These are phyloP conservation scores for Solanum piurae DNA, from an alignment of 257 asterid species.

Conservation along the genomic window DNA sequence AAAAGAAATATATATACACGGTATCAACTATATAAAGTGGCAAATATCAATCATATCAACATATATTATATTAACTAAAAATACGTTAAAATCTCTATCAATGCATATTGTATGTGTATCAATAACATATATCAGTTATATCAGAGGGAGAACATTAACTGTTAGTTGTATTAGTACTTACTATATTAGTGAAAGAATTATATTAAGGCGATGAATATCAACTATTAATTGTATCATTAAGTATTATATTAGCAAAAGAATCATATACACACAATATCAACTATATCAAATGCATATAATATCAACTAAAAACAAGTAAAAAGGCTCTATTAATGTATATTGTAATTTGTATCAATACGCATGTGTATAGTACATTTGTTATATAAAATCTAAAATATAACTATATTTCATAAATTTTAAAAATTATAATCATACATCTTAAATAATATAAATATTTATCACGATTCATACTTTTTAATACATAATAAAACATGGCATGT, in stretches of 20 bases:
- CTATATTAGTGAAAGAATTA: no score
- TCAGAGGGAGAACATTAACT: not conserved
- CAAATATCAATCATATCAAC: no score
- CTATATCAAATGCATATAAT: not conserved
- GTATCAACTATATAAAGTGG: no score
- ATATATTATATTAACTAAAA: no score
- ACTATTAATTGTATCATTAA: no score
- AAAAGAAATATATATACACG: no score
- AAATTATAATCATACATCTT: not conserved
- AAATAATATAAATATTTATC: not conserved
- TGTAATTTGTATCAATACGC: no score
- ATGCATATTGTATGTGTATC: not conserved
- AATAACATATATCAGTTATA: not conserved
- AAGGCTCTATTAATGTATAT: not conserved
- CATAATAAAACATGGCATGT: not conserved
- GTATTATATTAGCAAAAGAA: no score
- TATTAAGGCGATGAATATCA: no score
- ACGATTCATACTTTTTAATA: not conserved
- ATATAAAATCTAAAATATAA: not conserved
- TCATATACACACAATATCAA: no score
- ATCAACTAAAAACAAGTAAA: not conserved
- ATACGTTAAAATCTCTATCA: no score
- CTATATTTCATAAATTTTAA: not conserved
- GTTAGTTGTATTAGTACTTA: not conserved
- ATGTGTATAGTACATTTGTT: not conserved